These are phyloP conservation scores for Escovopsis weberi DNA, from an alignment of 2,329 filamentous ascomycete genomes.

Conservation along the genomic window DNA sequence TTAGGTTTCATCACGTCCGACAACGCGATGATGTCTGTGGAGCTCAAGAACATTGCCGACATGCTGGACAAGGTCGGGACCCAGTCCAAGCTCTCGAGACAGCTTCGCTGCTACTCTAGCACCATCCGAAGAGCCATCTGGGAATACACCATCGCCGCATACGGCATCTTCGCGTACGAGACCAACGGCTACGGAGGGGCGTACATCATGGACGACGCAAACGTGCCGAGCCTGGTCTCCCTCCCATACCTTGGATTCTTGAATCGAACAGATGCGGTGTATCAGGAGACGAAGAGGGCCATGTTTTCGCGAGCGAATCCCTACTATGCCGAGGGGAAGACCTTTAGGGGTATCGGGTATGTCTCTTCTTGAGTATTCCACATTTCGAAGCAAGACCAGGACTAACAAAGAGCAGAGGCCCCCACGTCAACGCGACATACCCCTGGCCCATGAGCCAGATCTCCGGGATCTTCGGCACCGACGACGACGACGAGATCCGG, in stretches of 20 bases:
- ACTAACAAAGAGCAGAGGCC: slow-evolving; percentile 29
- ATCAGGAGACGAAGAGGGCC: slow-evolving; percentile 68
- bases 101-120: slow-evolving; percentile 25
- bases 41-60: slow-evolving; percentile 43
- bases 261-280: slow-evolving; percentile 44
- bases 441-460: slow-evolving; percentile 44
- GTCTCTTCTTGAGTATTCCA: slow-evolving; percentile 1
- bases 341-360: slow-evolving; percentile 14
- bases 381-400: background rate
- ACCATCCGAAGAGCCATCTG: slow-evolving; percentile 56
- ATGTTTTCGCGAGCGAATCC: slow-evolving; percentile 64
- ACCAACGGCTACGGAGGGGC: slow-evolving; percentile 56
- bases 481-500: slow-evolving; percentile 20
- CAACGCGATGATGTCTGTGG: slow-evolving; percentile 26
- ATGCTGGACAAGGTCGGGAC: slow-evolving; percentile 54
- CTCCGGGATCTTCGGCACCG: slow-evolving; percentile 35
- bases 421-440: slow-evolving; percentile 45
- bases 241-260: slow-evolving; percentile 51
- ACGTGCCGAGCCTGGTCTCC: slow-evolving; percentile 52
- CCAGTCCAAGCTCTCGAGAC: slow-evolving; percentile 47
- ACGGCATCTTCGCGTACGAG: slow-evolving; percentile 62
- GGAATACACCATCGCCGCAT: slow-evolving; percentile 27
- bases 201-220: slow-evolving; percentile 42
- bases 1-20: slow-evolving; percentile 31
- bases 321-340: slow-evolving; percentile 39